Base-by-base conservation (phyloP, 257 asterid species). In the Ehretia macrophylla region DNA sequence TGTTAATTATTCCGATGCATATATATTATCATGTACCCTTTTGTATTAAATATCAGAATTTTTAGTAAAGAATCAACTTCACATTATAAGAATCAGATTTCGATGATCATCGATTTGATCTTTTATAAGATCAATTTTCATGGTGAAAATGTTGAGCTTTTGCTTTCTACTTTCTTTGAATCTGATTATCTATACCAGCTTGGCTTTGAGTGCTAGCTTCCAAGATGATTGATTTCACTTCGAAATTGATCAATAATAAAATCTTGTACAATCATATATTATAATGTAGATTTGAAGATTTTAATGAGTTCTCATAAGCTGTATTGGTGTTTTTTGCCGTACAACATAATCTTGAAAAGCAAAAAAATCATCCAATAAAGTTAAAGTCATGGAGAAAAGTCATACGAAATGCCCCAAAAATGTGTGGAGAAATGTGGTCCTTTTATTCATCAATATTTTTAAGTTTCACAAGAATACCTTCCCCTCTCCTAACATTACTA, bases 291-390 rank as follows among this genome's bases (percentile, higher is more conserved):
- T 51, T 1, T 14, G 14, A 51, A 19, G 32, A 11, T 12, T 13
- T 13, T 10, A 10, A 17, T 51, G 10, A 17, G 55, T 50, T 51
- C 27, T 11, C 55, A 16, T 64, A 27, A 51, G 47, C 48, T 60
- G 12, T 22, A 17, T 16, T 45, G 2, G n/a, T 35, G 61, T 23
- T 60, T 57, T 32, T 23, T 61, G 74, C 74, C 81, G 78, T 74
- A 68, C 75, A 23, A 50, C 40, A 70, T 52, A 44, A 64, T 52
- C 54, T 52, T 46, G 17, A 65, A 75, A 68, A 55, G 63, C 52
- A 35, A 45, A 51, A 45, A 66, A 66, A 55, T 18, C 38, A 47
- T 54, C 45, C 59, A 42, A 56, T 49, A 56, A 52, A 67, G 67
- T 35, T 56, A 68, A 51, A 59, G 38, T 22, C 0, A 22, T n/a